Base-by-base conservation (phyloP, 2,329 filamentous ascomycete species). In the Colletotrichum kahawae region DNA sequence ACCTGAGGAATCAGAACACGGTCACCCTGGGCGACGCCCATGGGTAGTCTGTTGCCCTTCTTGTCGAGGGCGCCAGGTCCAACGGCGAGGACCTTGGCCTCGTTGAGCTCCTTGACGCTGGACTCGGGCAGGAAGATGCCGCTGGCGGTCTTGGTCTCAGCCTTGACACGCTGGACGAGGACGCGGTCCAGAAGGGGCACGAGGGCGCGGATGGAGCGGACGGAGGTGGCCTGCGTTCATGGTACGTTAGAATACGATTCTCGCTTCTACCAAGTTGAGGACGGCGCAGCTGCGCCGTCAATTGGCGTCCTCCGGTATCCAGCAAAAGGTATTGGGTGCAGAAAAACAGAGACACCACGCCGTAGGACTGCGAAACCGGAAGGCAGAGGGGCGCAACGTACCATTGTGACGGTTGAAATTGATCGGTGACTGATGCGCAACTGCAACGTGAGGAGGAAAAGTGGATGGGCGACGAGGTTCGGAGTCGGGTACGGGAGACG, bases 41-140 rank as follows among this genome's bases (percentile, higher is more conserved):
- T 95, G 77, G 93, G 90, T 81, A 98, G 88, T 80, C 95, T 92
- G 91, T 97, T 95, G 81, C 97, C 97, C 76, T 98, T 93, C 88
- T 93, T 95, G 89, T 97, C 95, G 76, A 98, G 82, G 16, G 90
- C 93, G 77, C 97, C 97, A 73, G 97, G 97, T 70, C 97, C 97
- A 78, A 99, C 96, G 77, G 97, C 97, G 76, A 99, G 90, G 71
- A 99, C 97, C 88, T 95, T 96, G 82, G 95, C 97, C 90, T 98
- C 96, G 88, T 98, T 98, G 84, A 98, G 92, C 87, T 99, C 97
- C 92, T 99, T 98, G 84, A 98, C 95, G 82, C 94, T 95, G 77
- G 93, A 96, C 90, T 99, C 97, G 80, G 97, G 97, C 79, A 99
- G 94, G 91, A 97, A 98, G 91, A 99, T 98, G 82, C 97, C 97